Base-by-base conservation (phyloP, 2,329 filamentous ascomycete species). In the Biscogniauxia sp. region DNA sequence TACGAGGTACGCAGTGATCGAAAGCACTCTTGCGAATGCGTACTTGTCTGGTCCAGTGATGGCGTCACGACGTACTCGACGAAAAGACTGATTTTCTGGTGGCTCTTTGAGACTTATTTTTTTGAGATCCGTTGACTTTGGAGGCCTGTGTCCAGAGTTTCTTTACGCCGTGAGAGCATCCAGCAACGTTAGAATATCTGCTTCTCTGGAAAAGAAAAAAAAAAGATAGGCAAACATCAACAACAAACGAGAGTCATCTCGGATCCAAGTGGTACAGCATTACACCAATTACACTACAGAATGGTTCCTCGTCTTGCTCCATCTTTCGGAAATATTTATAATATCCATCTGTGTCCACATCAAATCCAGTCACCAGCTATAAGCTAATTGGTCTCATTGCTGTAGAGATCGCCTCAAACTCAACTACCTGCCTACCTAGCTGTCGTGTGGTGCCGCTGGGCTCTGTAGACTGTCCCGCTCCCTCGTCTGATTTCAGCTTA, bases 1-100 rank as follows among this genome's bases (percentile, higher is more conserved):
- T 66, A 66, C 57, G 65, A 61, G 57, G 58, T 64, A 63, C 57
- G 62, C 58, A 60, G 56, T 51, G 37, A 45, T 45, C 37, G 17
- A 45, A 15, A 45, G 11, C 13, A 45, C 13, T 45, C 13, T 45
- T 45, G 37, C 15, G 37, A 45, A 45, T n/a, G 37, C 37, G 6
- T 45, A 45, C 15, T 45, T n/a, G 37, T 45, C 37, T n/a, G 15
- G 17, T n/a, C 37, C 17, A n/a, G 13, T 45, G 15, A n/a, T 45
- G 37, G 37, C 37, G 37, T 45, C 7, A n/a, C 17, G 5, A 45
- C 17, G 37, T 45, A 17, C 37, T 45, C 37, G 7, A n/a, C 17
- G 17, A 28, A 53, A 53, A 17, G 9, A 28, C 23, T 53, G 23
- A 19, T 23, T 25, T 53, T 11, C n/a, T 45, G 37, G 37, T 45